These are phyloP conservation scores for Penicillium cinerascens DNA, from an alignment of 495 filamentous ascomycete species.

Conservation along the genomic window DNA sequence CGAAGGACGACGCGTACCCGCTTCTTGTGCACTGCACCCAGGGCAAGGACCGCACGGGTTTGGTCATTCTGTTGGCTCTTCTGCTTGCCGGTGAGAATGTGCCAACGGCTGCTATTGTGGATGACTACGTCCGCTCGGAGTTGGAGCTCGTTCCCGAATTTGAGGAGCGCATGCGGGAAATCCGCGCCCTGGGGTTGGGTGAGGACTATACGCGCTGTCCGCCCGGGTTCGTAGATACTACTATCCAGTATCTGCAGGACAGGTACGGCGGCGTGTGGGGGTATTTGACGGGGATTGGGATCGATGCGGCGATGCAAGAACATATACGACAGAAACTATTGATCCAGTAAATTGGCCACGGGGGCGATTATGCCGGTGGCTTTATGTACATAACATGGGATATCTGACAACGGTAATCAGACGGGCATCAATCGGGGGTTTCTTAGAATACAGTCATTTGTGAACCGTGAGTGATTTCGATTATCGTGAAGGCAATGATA, in stretches of 20 bases:
- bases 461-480: background rate
- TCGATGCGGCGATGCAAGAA: slow-evolving; percentile 40
- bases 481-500: background rate
- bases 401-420: background rate
- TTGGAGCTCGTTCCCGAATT: slow-evolving; percentile 57
- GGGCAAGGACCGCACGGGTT: slow-evolving; percentile 82
- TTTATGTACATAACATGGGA: background rate
- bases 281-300: slow-evolving; percentile 61
- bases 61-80: slow-evolving; percentile 62
- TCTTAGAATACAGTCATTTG: background rate
- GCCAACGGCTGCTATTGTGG: slow-evolving; percentile 50
- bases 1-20: slow-evolving; percentile 49
- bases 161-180: slow-evolving; percentile 62
- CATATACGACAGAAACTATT: slow-evolving; percentile 29
- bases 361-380: background rate
- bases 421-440: background rate
- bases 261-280: slow-evolving; percentile 57
- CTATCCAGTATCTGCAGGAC: slow-evolving; percentile 47
- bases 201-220: slow-evolving; percentile 66
- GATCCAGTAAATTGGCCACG: slow-evolving; percentile 1
- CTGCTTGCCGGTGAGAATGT: slow-evolving; percentile 55
- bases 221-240: slow-evolving; percentile 47
- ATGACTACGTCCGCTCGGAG: slow-evolving; percentile 67
- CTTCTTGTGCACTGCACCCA: slow-evolving; percentile 78
- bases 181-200: slow-evolving; percentile 61